Base-by-base conservation (phyloP, 2,329 filamentous ascomycete genomes). In the Pyrenophora graminea region DNA sequence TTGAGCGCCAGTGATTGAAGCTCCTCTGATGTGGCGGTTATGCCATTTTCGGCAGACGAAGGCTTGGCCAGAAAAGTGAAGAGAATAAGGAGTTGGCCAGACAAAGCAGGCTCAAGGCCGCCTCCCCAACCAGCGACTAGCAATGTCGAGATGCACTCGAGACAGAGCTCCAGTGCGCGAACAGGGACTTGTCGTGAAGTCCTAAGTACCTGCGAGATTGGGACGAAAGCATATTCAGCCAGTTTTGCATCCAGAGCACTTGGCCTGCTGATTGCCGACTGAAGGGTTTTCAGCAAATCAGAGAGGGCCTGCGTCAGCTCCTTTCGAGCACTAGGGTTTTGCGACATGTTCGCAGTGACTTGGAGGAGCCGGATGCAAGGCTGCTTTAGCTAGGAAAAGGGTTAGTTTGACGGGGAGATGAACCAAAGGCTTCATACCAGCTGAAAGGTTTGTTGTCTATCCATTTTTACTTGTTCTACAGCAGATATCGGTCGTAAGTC, bases 201-300 rank as follows among this genome's bases (percentile, higher is more conserved):
- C 51, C 90, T 87, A 63, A 99, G 87, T 33, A 97, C 85, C 62
- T 94, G 88, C 0, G 90, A 91, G 0, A 99, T 78, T 0, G 94
- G 94, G 56, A 97, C 96, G 78, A 97, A 97, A 66, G 89, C 83
- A 78, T 97, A 99, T 76, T 97, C 92, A 12, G 92, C 91, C 15
- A 97, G 77, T 70, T 91, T 93, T 45, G 86, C 82, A 70, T 97
- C 90, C 15, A 97, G 69, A 1, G 69, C 62, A 56, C 73, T 64
- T 31, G 75, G 70, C 6, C 63, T 64, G 18, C 67, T 62, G 13
- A 58, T 52, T 40, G 75, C 51, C 0, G 60, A 40, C 18, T 61
- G 53, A 1, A 85, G 70, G 13, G 70, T 68, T 6, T 68, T 58
- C 9, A 80, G 68, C 5, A 86, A 65, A 1, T 69, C 62, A 41